A percentile compares a stretch with the other conserved stretches of the same genome.
phyloP scores from a whole-genome alignment of 257 asterid species.

The Anisodus acutangulus region DNA sequence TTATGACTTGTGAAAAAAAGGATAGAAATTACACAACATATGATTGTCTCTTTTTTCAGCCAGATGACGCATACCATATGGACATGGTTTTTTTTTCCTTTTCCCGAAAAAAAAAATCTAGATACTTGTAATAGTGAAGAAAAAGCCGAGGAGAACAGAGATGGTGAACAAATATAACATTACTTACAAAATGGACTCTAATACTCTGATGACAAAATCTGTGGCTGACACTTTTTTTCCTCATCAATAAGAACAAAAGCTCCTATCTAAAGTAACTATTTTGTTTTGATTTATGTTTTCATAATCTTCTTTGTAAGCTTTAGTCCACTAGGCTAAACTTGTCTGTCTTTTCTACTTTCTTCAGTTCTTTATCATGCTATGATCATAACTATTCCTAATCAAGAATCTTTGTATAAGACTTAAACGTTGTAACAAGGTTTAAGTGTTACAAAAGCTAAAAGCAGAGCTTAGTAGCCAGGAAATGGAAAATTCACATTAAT shows the following conservation, averaged over 20 bases:
- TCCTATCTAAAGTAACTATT: neutral
- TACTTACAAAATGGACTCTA: neutral
- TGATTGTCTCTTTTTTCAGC: too few species aligned
- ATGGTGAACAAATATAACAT: neutral
- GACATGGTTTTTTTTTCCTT: too few species aligned
- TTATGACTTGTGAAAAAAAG: too few species aligned
- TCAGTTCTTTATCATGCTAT: neutral
- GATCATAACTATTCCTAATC: neutral
- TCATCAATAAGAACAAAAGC: neutral
- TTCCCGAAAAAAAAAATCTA: too few species aligned
- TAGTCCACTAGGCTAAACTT: slow-evolving; percentile 3
- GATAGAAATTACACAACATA: too few species aligned
- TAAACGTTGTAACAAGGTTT: neutral
- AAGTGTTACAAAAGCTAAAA: neutral
- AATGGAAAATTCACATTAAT: too few species aligned
- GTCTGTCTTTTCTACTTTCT: neutral
- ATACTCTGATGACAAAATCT: neutral
- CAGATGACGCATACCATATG: too few species aligned
- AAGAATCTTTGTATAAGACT: neutral
- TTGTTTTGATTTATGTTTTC: neutral
- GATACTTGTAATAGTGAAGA: neutral
- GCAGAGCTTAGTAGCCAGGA: neutral
- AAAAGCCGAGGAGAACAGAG: neutral
- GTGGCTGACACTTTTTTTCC: neutral
- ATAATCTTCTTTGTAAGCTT: neutral